Base-by-base conservation (phyloP, 2,329 filamentous ascomycete genomes). In the Aspergillus aculeatus region DNA sequence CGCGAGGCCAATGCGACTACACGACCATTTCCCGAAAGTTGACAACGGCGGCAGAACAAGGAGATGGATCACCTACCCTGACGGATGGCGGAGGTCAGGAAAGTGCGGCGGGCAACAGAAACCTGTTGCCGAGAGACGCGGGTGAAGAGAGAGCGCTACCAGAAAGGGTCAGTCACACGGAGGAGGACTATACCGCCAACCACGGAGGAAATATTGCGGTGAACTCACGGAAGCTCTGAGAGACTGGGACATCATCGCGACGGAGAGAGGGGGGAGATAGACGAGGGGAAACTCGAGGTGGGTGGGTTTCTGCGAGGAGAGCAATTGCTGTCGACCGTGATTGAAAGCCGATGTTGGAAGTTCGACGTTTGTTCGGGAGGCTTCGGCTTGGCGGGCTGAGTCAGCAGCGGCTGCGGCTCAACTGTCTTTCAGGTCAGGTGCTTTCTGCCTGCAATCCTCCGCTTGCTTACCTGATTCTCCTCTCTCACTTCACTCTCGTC, bases 11-110 rank as follows among this genome's bases (percentile, higher is more conserved):
- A 44, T 44, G 29, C 49, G 9, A 52, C 57, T 54, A 53, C 51
- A 50, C 26, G 26, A 11, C 9, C n/a, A 29, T 50, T 44, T 19
- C 3, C 14, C 23, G 29, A 9, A 38, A 48, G 54, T 41, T 50
- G 49, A 48, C 80, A 72, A 77, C 21, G 29, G 48, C 35, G 21
- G 44, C 32, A 53, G 57, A 44, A 19, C 47, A 44, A 53, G 55
- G 24, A 16, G 47, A 47, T 59, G 50, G 63, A 64, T 72, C 69
- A 78, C 76, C 73, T 82, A 87, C 86, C 85, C 82, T 84, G 82
- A 75, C 85, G 83, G 73, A 83, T 78, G 69, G 83, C 81, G 66
- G 86, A 83, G 67, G 83, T 83, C 78, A 87, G 81, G 79, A 88
- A 86, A 74, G 83, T 85, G 74, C 86, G 84, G 77, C 83, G 83